Percentiles rank a stretch among this genome's conserved stretches.
phyloP scores from a whole-genome alignment of 1,284 basidiomycete genomes.

The Sanghuangporus sanghuang region DNA sequence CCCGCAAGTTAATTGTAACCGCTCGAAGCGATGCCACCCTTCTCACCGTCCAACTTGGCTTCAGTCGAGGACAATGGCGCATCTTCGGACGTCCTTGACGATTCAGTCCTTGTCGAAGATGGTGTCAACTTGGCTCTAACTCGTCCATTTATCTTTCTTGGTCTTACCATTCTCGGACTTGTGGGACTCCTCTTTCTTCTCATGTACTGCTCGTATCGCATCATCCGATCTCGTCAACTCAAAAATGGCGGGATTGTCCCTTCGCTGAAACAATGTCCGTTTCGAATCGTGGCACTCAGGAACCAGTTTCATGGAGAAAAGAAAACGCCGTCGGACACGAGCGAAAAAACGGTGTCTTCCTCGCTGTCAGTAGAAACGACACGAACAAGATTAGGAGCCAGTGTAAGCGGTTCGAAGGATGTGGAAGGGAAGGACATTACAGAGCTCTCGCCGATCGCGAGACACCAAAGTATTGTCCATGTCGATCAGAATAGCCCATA shows the following conservation, averaged over 20 bases:
- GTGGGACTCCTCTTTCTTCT: not conserved
- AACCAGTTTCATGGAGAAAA: too few relatives aligned
- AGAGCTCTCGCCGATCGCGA: too few relatives aligned
- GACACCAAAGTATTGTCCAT: too few relatives aligned
- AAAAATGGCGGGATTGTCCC: not conserved
- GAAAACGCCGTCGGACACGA: too few relatives aligned
- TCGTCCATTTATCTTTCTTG: not conserved
- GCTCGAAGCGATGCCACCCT: not conserved
- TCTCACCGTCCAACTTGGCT: not conserved
- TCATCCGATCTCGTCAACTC: not conserved
- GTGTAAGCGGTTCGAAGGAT: too few relatives aligned
- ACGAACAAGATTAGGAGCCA: too few relatives aligned
- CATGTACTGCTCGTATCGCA: not conserved
- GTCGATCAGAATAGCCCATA: too few relatives aligned
- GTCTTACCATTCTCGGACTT: not conserved
- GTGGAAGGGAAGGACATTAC: too few relatives aligned
- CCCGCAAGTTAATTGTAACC: not conserved
- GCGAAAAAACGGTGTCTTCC: too few relatives aligned
- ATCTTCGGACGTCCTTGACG: not conserved
- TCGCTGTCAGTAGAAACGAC: too few relatives aligned
- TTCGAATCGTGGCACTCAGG: too few relatives aligned
- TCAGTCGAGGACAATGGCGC: not conserved
- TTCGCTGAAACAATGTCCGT: too few relatives aligned
- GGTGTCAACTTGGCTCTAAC: not conserved
- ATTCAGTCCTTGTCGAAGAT: not conserved